Evolutionary conservation across 2,329 filamentous ascomycete genomes (phyloP).

Genomic region (Hirsutella thompsonii): DNA sequence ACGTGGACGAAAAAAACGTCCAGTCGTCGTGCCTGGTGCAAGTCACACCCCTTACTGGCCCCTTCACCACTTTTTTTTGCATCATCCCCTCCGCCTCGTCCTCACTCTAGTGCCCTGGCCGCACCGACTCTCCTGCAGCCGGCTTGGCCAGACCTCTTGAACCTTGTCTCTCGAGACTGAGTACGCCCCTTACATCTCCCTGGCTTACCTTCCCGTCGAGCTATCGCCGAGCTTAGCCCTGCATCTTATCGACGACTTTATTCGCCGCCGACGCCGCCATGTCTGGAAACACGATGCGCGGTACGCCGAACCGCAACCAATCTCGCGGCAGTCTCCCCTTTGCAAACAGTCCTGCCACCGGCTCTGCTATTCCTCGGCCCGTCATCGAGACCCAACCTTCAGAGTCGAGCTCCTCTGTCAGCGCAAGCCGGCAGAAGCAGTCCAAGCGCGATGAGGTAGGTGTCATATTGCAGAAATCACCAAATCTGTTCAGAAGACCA

Average conservation of each 20-base stretch:
- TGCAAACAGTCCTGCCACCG: slow-evolving; percentile 41
- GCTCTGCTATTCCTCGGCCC: slow-evolving; percentile 53
- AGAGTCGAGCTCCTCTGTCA: slow-evolving; percentile 60
- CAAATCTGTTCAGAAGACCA: background rate
- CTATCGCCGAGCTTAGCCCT: background rate
- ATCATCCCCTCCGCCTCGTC: background rate
- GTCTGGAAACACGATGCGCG: slow-evolving; percentile 53
- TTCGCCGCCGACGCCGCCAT: slow-evolving; percentile 22
- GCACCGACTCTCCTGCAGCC: background rate
- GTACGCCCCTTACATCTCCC: background rate
- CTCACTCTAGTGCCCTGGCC: background rate
- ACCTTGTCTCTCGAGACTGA: background rate
- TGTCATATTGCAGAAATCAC: too few relatives aligned
- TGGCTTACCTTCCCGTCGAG: background rate
- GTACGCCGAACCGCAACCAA: slow-evolving; percentile 52
- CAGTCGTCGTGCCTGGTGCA: background rate
- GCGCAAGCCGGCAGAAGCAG: slow-evolving; percentile 91
- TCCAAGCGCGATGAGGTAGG: slow-evolving; percentile 95
- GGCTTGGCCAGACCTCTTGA: background rate
- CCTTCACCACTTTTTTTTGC: background rate
- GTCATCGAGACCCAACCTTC: slow-evolving; percentile 49
- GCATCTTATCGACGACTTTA: slow-evolving; percentile 6
- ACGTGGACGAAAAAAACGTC: slow-evolving; percentile 1
- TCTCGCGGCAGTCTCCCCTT: slow-evolving; percentile 46
- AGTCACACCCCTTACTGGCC: background rate